Percentiles rank a stretch among this genome's conserved stretches.
These are phyloP conservation scores for Eutrema salsugineum DNA, from an alignment of 441 rosid species.

Conservation along the genomic window DNA sequence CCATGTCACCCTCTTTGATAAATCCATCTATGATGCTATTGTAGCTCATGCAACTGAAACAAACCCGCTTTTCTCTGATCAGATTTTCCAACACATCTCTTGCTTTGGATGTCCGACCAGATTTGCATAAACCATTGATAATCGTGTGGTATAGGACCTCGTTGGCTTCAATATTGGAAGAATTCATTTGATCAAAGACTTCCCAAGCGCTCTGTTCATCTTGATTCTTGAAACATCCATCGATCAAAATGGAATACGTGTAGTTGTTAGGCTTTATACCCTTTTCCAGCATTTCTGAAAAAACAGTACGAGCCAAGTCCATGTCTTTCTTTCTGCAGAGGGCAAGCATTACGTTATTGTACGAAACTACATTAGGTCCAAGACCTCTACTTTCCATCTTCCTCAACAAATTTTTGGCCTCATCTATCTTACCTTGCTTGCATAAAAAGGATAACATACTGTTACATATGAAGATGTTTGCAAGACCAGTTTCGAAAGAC, in stretches of 20 bases:
- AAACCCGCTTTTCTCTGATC: constrained; percentile 32
- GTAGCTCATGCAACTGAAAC: constrained; percentile 46
- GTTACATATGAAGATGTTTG: constrained; percentile 50
- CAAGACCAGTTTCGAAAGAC: constrained; percentile 47
- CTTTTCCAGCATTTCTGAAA: constrained; percentile 42
- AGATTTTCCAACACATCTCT: constrained; percentile 40
- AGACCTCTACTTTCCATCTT: constrained; percentile 49
- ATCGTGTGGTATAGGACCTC: constrained; percentile 50
- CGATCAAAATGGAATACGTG: constrained; percentile 54
- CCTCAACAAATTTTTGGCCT: constrained; percentile 48
- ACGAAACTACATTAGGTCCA: constrained; percentile 40
- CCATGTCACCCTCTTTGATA: constrained; percentile 44
- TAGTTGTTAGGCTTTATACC: constrained; percentile 53
- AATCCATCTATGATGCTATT: constrained; percentile 62
- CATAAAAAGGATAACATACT: constrained; percentile 43
- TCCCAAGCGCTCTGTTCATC: constrained; percentile 38
- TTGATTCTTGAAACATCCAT: constrained; percentile 56
- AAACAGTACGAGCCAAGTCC: constrained; percentile 37
- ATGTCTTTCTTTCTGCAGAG: constrained; percentile 40
- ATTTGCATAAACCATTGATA: constrained; percentile 56
- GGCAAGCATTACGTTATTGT: constrained; percentile 55
- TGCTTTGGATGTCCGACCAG: constrained; percentile 50
- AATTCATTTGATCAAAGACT: constrained; percentile 46
- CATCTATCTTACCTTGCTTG: constrained; percentile 43
- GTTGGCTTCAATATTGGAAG: constrained; percentile 39